Evolutionary conservation across 2,329 filamentous ascomycete genomes (phyloP).

Genomic region (Sclerotinia minor): DNA sequence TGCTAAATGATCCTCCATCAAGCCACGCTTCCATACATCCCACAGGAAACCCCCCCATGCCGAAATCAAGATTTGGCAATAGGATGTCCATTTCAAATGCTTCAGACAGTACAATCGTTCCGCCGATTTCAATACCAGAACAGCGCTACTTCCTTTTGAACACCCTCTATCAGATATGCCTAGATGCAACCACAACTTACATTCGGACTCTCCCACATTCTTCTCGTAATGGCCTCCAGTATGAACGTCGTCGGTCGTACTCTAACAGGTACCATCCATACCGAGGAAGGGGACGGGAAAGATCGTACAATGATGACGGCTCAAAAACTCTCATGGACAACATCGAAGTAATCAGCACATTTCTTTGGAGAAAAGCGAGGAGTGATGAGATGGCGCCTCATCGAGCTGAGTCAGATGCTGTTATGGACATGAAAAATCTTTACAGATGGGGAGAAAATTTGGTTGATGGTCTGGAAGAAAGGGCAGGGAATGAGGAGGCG

Average conservation of each 20-base stretch:
- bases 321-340: constrained; percentile 33
- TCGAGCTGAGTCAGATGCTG: constrained; percentile 29
- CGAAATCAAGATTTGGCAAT: background rate
- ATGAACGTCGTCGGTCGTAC: constrained; percentile 12
- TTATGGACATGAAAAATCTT: constrained; percentile 30
- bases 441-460: constrained; percentile 32
- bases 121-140: constrained; percentile 23
- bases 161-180: constrained; percentile 32
- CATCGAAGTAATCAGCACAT: constrained; percentile 30
- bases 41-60: background rate
- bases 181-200: constrained; percentile 29
- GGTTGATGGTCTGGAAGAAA: constrained; percentile 26
- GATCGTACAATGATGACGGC: constrained; percentile 13
- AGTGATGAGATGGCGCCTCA: constrained; percentile 32
- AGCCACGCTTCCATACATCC: background rate
- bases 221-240: background rate
- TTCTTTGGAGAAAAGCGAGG: constrained; percentile 34
- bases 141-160: constrained; percentile 28
- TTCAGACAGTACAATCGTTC: constrained; percentile 21
- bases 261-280: constrained; percentile 17
- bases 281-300: constrained; percentile 23
- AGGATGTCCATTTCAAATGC: constrained; percentile 24
- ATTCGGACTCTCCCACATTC: constrained; percentile 9
- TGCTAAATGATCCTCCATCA: constrained; percentile 13
- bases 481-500: constrained; percentile 1